Evolutionary conservation across 2,329 filamentous ascomycete species (phyloP), one percentile per base, ranked within the genome.

Genomic region (Fusarium lyarnte): DNA sequence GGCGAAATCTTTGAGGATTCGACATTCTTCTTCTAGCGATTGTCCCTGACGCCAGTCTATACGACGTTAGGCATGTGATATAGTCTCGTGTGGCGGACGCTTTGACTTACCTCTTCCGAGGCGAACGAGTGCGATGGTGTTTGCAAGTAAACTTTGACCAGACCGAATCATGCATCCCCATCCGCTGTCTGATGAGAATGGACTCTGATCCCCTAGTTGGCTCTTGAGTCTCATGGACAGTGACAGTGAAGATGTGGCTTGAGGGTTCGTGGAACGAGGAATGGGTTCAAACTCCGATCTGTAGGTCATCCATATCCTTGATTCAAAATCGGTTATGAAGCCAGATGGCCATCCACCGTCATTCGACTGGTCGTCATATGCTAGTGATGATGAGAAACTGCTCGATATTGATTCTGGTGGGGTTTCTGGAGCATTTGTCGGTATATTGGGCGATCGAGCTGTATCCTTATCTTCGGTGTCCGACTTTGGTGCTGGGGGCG

Each of bases 141-240:
- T 99, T 47, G 95, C 95, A 45, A 99, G 85, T 31, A 99, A 86
- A 78, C 94, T 95, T 84, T 99, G 96, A 7, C 96, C 96, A 10
- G 95, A 98, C 66, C 96, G 88, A 76, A 99, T 98, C 96, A 99
- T 99, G 79, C 96, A 99, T 1, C 96, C 96, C 94, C 97, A 99
- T 57, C 96, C 96, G 14, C 94, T 95, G 80, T 99, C 96, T 4
- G 94, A 95, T 16, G 94, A 93, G 82, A 98, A 99, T 8, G 93
- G 94, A 31, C 87, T 87, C 63, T 93, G 89, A 53, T 97, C 94
- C 16, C 90, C 88, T 10, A 98, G 84, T 78, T 94, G 92, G 59
- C 87, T 95, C 78, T 94, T 93, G 74, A 98, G 85, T 55, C 94
- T 91, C 82, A 97, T 95, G 4, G 93, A 86, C 64, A 98, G 89